phyloP scores from a whole-genome alignment of 2,329 filamentous ascomycete species.

The Malbranchea zuffiana region DNA sequence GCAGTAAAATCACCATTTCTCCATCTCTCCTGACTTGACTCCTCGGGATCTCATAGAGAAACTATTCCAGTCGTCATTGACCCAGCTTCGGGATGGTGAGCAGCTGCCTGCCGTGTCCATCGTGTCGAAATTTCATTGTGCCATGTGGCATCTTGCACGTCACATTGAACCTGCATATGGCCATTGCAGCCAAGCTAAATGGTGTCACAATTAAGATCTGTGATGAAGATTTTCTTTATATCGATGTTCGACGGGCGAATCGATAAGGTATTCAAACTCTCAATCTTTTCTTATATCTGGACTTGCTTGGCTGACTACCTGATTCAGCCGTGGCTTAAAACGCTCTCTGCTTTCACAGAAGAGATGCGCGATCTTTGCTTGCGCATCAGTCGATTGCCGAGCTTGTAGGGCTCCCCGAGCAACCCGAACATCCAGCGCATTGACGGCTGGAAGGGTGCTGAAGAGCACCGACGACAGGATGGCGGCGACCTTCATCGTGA shows the following conservation, averaged over 20 bases:
- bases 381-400: too few species aligned
- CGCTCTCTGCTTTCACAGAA: too few species aligned
- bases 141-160: background rate
- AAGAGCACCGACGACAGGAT: too few species aligned
- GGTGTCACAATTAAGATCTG: background rate
- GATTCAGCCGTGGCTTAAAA: too few species aligned
- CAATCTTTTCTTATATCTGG: too few species aligned
- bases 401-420: too few species aligned
- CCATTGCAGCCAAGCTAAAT: conserved; percentile 1
- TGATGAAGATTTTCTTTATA: background rate
- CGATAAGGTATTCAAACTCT: background rate
- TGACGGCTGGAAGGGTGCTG: too few species aligned
- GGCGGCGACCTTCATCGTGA: too few species aligned
- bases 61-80: background rate
- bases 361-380: too few species aligned
- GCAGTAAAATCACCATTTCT: background rate
- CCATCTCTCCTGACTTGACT: background rate
- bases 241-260: background rate
- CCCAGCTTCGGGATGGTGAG: background rate
- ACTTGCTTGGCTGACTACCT: too few species aligned
- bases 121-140: background rate
- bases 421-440: too few species aligned
- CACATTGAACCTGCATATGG: background rate
- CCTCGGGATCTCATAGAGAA: background rate
- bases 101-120: background rate